Percentiles rank a stretch among this genome's conserved stretches.
phyloP scores from a whole-genome alignment of 1,139 yeast species.

The Kurtzmaniella quercitrusa region DNA sequence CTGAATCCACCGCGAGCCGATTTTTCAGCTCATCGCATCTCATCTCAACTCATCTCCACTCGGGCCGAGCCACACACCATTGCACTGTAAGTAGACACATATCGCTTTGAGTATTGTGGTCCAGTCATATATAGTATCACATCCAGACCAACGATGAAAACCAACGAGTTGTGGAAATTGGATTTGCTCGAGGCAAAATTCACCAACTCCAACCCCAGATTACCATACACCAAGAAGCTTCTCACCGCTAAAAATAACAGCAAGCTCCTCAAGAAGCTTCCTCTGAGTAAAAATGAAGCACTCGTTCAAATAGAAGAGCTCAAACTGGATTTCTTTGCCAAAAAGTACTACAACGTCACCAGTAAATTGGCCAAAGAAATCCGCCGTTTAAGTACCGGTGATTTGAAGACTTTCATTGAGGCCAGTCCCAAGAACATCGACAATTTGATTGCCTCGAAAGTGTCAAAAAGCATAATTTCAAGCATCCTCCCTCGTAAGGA shows the following conservation, averaged over 20 bases:
- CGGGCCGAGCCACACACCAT: not conserved
- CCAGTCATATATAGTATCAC: too few relatives aligned
- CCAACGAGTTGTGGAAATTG: conserved; percentile 39
- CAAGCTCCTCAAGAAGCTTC: conserved; percentile 40
- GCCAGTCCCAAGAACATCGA: conserved; percentile 15
- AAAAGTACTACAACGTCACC: conserved; percentile 47
- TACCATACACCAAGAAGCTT: conserved; percentile 47
- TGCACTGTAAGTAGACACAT: too few relatives aligned
- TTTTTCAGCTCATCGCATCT: not conserved
- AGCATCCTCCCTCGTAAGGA: conserved; percentile 24
- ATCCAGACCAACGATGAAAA: not conserved
- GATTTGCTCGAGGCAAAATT: conserved; percentile 50
- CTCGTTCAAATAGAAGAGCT: conserved; percentile 37
- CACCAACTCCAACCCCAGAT: conserved; percentile 44
- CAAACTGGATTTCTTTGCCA: conserved; percentile 42
- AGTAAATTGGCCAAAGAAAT: conserved; percentile 39
- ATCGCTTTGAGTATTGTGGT: too few relatives aligned
- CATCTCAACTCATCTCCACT: not conserved
- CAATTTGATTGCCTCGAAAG: conserved; percentile 28
- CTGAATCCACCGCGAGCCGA: not conserved
- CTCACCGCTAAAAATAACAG: conserved; percentile 44
- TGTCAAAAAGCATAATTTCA: conserved; percentile 24
- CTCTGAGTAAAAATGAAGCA: conserved; percentile 39
- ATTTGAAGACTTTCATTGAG: conserved; percentile 19
- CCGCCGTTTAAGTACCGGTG: conserved; percentile 21